Conservation (phyloP, 805 yeast genomes). For the Saccharomycopsis selenospora region DNA sequence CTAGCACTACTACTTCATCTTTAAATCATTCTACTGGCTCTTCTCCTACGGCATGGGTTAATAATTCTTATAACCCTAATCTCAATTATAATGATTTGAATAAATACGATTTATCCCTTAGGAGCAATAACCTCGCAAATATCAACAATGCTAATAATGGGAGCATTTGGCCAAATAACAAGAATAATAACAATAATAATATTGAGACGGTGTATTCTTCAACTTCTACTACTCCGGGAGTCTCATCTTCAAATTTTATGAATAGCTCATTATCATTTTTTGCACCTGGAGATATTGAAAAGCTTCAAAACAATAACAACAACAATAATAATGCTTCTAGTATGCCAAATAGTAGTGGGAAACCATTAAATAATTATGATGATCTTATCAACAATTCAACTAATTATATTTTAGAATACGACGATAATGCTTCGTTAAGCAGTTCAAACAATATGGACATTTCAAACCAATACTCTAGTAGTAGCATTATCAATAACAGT, state of each 20-base stretch:
- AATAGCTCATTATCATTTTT: constrained; percentile 1
- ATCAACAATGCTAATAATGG: background rate
- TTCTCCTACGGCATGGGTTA: background rate
- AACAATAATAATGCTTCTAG: background rate
- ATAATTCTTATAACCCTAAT: too few species aligned
- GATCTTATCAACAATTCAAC: background rate
- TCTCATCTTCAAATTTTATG: background rate
- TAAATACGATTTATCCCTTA: background rate
- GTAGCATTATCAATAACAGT: too few species aligned
- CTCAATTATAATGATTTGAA: too few species aligned
- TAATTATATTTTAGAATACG: background rate
- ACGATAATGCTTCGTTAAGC: background rate
- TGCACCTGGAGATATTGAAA: background rate
- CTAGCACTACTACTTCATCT: background rate
- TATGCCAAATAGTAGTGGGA: background rate
- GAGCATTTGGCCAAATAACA: constrained; percentile 5
- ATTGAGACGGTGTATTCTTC: background rate
- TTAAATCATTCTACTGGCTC: background rate
- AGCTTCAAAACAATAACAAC: constrained; percentile 1
- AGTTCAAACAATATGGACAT: background rate
- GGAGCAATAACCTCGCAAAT: background rate
- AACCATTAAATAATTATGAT: background rate
- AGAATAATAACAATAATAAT: constrained; percentile 4
- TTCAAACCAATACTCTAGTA: background rate
- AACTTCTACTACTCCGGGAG: constrained; percentile 6